Conservation (phyloP, 2,329 filamentous ascomycete genomes). For the Fusarium chlamydosporum region DNA sequence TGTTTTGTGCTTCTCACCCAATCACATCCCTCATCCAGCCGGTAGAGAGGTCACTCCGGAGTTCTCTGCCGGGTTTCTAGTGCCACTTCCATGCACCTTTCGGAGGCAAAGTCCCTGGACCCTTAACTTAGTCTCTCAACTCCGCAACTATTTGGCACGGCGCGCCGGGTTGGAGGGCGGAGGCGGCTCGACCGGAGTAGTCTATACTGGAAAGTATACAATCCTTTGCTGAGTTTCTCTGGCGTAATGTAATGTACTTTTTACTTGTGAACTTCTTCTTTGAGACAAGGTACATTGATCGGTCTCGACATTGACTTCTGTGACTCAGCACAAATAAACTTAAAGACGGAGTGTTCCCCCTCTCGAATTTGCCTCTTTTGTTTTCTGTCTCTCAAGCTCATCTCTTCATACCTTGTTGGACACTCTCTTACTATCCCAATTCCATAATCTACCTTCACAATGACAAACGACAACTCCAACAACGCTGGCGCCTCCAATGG, state of each 20-base stretch:
- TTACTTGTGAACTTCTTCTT: constrained; percentile 31
- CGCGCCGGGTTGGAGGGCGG: constrained; percentile 31
- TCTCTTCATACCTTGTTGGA: not conserved
- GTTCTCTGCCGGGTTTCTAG: constrained; percentile 6
- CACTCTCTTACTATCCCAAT: not conserved
- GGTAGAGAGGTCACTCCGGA: constrained; percentile 25
- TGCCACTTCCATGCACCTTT: not conserved
- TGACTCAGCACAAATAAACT: constrained; percentile 31
- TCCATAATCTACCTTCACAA: constrained; percentile 29
- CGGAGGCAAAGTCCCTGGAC: constrained; percentile 9
- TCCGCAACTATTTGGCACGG: constrained; percentile 39
- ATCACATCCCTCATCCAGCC: not conserved
- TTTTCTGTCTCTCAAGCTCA: constrained; percentile 3
- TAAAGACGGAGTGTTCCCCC: constrained; percentile 22
- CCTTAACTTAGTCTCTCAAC: constrained; percentile 6
- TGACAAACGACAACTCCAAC: constrained; percentile 54
- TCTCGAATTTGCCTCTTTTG: not conserved
- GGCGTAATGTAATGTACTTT: constrained; percentile 12
- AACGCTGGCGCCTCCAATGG: constrained; percentile 50
- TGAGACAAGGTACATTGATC: constrained; percentile 15
- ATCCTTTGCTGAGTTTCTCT: not conserved
- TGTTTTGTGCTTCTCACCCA: constrained; percentile 15
- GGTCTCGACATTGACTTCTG: constrained; percentile 13
- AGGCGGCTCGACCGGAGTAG: constrained; percentile 18
- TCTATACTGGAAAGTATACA: not conserved